Conservation (phyloP, 2,329 filamentous ascomycete species). For the Xylariales sp. region DNA sequence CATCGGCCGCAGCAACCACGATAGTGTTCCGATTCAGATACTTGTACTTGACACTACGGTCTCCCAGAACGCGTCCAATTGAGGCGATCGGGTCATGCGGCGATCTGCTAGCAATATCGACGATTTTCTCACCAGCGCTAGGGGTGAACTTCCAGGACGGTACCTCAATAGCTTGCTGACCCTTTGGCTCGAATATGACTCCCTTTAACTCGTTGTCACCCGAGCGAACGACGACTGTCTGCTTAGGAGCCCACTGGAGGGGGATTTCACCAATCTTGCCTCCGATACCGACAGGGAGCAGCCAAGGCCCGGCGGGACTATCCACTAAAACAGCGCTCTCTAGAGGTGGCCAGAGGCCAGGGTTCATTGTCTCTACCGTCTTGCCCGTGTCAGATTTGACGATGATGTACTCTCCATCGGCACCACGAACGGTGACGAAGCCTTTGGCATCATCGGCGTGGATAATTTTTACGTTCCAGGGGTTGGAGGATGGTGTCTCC, state of each 20-base stretch:
- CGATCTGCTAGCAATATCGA: conserved; percentile 63
- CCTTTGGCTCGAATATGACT: conserved; percentile 43
- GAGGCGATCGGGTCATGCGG: conserved; percentile 85
- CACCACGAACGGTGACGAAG: conserved; percentile 53
- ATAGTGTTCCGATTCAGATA: conserved; percentile 87
- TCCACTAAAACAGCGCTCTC: conserved; percentile 49
- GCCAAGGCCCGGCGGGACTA: conserved; percentile 45
- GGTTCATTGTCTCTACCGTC: conserved; percentile 37
- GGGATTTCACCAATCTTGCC: conserved; percentile 46
- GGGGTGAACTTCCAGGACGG: conserved; percentile 72
- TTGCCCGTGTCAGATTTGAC: conserved; percentile 50
- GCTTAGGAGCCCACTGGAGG: conserved; percentile 40
- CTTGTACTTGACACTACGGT: conserved; percentile 94
- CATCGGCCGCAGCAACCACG: conserved; percentile 66
- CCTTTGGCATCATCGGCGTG: conserved; percentile 54
- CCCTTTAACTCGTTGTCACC: conserved; percentile 49
- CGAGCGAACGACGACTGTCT: conserved; percentile 50
- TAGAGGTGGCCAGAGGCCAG: conserved; percentile 33
- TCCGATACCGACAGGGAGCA: conserved; percentile 47
- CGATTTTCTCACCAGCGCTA: conserved; percentile 61
- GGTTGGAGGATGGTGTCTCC: conserved; percentile 47
- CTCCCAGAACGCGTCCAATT: conserved; percentile 87
- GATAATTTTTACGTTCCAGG: conserved; percentile 66
- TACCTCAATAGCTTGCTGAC: conserved; percentile 36
- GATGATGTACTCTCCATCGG: conserved; percentile 58